Conservation (phyloP, 208 protist genomes). For the Leishmania mexicana region DNA sequence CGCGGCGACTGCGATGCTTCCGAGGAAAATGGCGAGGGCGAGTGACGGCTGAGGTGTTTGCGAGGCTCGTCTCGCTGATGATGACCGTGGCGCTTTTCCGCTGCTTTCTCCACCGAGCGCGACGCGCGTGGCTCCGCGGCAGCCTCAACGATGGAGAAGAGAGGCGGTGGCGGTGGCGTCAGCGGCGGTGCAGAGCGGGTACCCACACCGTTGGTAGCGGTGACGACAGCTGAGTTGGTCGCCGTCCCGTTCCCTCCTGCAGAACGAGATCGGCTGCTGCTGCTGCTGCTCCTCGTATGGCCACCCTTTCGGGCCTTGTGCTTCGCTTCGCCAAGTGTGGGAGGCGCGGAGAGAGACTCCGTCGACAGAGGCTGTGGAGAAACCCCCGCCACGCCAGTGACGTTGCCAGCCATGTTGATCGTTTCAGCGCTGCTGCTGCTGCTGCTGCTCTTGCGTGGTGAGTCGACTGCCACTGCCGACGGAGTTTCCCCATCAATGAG, state of each 20-base stretch:
- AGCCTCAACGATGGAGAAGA: constrained; percentile 7
- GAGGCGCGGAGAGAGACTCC: background rate
- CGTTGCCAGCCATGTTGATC: background rate
- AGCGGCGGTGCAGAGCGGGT: too few relatives aligned
- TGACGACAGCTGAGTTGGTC: too few relatives aligned
- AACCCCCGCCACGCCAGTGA: background rate
- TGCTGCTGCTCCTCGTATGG: background rate
- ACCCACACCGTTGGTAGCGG: background rate
- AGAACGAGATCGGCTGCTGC: background rate
- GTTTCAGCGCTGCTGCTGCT: background rate
- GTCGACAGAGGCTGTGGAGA: background rate
- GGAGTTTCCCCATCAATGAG: background rate
- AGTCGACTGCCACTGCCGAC: background rate
- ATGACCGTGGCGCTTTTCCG: background rate
- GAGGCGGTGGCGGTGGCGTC: background rate
- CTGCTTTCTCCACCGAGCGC: background rate
- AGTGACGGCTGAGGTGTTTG: background rate
- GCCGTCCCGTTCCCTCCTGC: background rate
- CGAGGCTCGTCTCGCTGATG: background rate
- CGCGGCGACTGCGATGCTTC: background rate
- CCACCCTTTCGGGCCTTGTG: background rate
- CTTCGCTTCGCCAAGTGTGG: background rate
- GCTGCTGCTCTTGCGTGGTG: background rate
- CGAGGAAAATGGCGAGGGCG: background rate
- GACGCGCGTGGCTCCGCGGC: background rate